phyloP scores from a whole-genome alignment of 257 asterid species.

The Fraxinus excelsior region DNA sequence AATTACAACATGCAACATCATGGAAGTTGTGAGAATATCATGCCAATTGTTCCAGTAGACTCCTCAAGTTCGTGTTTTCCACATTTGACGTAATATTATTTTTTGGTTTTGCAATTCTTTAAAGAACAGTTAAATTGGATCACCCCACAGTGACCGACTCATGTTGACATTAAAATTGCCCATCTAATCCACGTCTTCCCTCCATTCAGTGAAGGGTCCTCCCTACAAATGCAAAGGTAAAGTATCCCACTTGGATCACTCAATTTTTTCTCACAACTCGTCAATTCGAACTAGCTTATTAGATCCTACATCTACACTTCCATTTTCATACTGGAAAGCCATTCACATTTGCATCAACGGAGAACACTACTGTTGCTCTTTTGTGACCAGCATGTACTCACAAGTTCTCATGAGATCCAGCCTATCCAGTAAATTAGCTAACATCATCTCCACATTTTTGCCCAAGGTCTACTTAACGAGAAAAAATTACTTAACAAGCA shows the following conservation, averaged over 20 bases:
- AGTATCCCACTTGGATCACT: not conserved
- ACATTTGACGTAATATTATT: not conserved
- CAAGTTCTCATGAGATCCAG: not conserved
- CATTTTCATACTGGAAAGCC: not conserved
- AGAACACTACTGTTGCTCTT: not conserved
- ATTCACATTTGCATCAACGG: too few species aligned
- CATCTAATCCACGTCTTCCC: not conserved
- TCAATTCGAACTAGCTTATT: not conserved
- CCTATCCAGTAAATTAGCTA: not conserved
- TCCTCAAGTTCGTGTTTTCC: not conserved
- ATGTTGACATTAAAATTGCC: not conserved
- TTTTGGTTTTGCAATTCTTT: not conserved
- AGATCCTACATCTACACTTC: not conserved
- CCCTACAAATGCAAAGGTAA: not conserved
- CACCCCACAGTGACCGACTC: not conserved
- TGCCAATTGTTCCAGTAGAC: not conserved
- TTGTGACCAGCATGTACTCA: not conserved
- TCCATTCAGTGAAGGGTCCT: not conserved
- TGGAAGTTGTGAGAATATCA: not conserved
- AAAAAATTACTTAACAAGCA: not conserved
- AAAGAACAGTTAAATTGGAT: not conserved
- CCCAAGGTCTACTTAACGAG: not conserved
- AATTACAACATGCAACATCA: not conserved
- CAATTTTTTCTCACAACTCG: not conserved
- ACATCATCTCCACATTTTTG: not conserved